Percentiles rank a stretch among this genome's conserved stretches.
phyloP scores from a whole-genome alignment of 768 basidiomycete genomes.

The Favolaschia claudopus region DNA sequence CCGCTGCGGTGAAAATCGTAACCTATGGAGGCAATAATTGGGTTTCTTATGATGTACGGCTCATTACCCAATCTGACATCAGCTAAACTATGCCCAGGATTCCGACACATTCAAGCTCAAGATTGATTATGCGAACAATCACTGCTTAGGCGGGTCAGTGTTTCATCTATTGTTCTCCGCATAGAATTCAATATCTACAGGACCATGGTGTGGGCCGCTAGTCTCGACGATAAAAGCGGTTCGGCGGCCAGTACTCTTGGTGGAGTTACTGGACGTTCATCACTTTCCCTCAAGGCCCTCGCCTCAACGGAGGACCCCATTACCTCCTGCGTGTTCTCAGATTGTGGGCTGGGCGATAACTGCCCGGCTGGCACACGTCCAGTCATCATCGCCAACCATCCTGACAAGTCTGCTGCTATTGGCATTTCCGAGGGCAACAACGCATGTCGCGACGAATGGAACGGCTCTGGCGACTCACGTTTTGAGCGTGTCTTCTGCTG shows the following conservation, averaged over 20 bases:
- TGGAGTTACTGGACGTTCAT: not conserved
- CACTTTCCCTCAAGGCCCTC: not conserved
- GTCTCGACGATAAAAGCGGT: not conserved
- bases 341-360: not conserved
- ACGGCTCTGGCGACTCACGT: not conserved
- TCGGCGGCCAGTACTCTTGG: not conserved
- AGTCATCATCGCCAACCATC: not conserved
- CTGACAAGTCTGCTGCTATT: not conserved
- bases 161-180: not conserved
- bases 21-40: conserved; percentile 23
- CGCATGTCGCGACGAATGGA: not conserved
- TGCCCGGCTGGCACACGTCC: not conserved
- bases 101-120: not conserved
- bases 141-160: not conserved
- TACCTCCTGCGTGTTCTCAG: not conserved
- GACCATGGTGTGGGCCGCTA: not conserved
- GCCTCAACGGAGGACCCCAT: not conserved
- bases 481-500: not conserved
- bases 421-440: not conserved
- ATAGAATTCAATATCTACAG: not conserved
- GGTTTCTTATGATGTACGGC: conserved; percentile 28
- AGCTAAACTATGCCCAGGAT: no score
- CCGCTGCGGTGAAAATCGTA: conserved; percentile 24
- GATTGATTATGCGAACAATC: not conserved
- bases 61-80: no score